Evolutionary conservation across 768 basidiomycete species (phyloP).

Genomic region (Russula virescens): DNA sequence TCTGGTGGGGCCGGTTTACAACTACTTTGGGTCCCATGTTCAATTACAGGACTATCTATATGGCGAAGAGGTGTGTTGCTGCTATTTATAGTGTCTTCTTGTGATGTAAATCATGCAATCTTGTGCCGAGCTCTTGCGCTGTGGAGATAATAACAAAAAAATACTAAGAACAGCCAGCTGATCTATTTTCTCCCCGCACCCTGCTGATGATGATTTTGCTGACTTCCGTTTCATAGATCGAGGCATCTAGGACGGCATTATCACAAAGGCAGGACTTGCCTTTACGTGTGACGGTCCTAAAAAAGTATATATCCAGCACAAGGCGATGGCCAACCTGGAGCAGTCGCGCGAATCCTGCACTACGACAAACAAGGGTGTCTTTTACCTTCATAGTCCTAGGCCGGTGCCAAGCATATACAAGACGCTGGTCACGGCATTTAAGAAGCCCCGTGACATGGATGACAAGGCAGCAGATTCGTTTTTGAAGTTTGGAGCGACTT

Average conservation of each 20-base stretch:
- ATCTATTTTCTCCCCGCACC: neutral
- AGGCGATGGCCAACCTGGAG: slow-evolving; percentile 89
- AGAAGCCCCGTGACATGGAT: slow-evolving; percentile 61
- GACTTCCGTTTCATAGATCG: slow-evolving; percentile 41
- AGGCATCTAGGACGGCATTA: slow-evolving; percentile 79
- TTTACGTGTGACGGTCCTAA: slow-evolving; percentile 91
- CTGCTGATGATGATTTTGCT: neutral
- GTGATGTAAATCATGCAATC: slow-evolving; percentile 23
- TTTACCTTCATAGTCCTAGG: slow-evolving; percentile 98
- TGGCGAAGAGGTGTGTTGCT: slow-evolving; percentile 56
- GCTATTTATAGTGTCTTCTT: neutral
- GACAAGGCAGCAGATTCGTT: slow-evolving; percentile 66
- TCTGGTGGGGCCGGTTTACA: slow-evolving; percentile 86
- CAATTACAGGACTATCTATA: slow-evolving; percentile 96
- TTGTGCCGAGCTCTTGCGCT: slow-evolving; percentile 18
- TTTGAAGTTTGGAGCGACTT: slow-evolving; percentile 80
- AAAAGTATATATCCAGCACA: slow-evolving; percentile 99
- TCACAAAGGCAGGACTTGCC: slow-evolving; percentile 88
- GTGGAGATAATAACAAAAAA: slow-evolving; percentile 17
- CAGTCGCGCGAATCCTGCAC: slow-evolving; percentile 68
- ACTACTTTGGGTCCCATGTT: slow-evolving; percentile 98
- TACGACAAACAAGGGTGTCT: slow-evolving; percentile 68
- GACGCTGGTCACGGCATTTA: slow-evolving; percentile 78
- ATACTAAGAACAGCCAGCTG: slow-evolving; percentile 25
- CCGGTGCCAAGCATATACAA: slow-evolving; percentile 98